Evolutionary conservation across 345 rosid species (phyloP).

Genomic region (Laguncularia racemosa): DNA sequence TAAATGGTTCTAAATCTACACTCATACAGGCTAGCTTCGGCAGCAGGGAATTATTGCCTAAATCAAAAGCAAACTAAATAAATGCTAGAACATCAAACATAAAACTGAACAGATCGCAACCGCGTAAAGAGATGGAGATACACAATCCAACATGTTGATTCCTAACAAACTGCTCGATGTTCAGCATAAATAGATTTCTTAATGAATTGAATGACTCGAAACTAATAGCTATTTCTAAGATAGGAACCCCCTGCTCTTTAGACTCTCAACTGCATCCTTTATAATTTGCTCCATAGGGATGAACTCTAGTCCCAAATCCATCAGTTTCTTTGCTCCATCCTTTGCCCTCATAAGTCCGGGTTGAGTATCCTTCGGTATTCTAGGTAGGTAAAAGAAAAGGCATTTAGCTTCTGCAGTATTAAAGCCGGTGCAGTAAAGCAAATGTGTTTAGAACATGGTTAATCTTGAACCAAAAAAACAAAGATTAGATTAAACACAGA

Average conservation of each 20-base stretch:
- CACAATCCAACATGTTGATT: too few species aligned
- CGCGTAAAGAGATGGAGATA: too few species aligned
- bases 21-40: too few species aligned
- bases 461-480: too few species aligned
- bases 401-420: background rate
- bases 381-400: conserved; percentile 3
- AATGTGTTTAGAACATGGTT: background rate
- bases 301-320: conserved; percentile 69
- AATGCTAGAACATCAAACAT: too few species aligned
- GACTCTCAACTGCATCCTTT: conserved; percentile 67
- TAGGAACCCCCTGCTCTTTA: conserved; percentile 66
- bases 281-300: conserved; percentile 77
- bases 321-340: conserved; percentile 61
- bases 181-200: too few species aligned
- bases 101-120: too few species aligned
- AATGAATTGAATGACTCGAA: background rate
- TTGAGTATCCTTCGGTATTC: conserved; percentile 76
- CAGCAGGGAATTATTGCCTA: too few species aligned
- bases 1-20: too few species aligned
- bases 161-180: too few species aligned
- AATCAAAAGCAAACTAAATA: too few species aligned
- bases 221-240: conserved; percentile 17
- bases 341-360: conserved; percentile 67
- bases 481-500: too few species aligned
- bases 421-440: background rate